Base-by-base conservation (phyloP, 2,329 filamentous ascomycete genomes). In the Neoarthrinium moseri region DNA sequence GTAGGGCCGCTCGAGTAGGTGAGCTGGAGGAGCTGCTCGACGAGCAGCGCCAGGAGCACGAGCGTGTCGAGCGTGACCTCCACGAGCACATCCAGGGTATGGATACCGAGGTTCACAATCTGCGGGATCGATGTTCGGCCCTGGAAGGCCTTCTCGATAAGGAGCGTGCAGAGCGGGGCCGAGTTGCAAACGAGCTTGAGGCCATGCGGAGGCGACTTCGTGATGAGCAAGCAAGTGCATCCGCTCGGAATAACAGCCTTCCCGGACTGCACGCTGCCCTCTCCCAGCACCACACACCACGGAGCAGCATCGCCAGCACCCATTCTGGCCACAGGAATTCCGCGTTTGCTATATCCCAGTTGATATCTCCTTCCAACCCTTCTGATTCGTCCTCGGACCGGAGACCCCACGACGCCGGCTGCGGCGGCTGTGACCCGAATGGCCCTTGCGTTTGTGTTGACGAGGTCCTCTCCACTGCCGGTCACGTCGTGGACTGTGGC, bases 1-100 rank as follows among this genome's bases (percentile, higher is more conserved):
- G 92, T 47, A 82, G 92, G 52, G 89, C 89, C 2, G 89, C 89
- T 20, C 87, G 89, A 30, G 89, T 96, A 6, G 85, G 87, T 30
- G 91, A 86, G 61, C 69, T 87, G 24, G 83, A 88, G 63, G 81
- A 85, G 55, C 79, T 84, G 59, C 69, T 87, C 6, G 80, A 85
- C 4, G 77, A 83, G 49, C 71, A 81, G 36, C 80, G 77, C 56
- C 77, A 78, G 32, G 72, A 72, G 13, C 70, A 81, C 38, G 77
- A 83, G 6, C 75, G 81, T 51, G 69, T 72, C 36, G 78, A 85
- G 52, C 67, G 74, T 44, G 82, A 81, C 4, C 57, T 83, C 47
- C 74, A 74, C 55, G 75, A 78, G n/a, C 77, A 78, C 49, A 75
- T 84, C 21, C 70, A 69, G 34, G 68, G 69, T 37, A 72, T 91